Evolutionary conservation across 306 rosid species (phyloP).

Genomic region (Glycyrrhiza uralensis): DNA sequence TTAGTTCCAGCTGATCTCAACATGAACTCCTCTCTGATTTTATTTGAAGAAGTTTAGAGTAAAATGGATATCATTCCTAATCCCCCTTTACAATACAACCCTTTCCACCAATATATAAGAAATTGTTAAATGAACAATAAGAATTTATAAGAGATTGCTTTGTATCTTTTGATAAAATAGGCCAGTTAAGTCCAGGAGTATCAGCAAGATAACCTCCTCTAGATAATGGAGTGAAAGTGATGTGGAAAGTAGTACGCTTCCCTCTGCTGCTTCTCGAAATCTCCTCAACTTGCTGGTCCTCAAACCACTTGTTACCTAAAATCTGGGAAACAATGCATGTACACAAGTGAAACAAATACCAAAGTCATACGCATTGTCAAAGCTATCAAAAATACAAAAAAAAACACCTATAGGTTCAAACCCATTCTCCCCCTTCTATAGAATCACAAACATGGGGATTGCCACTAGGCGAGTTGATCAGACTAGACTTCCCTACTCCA

Average conservation of each 20-base stretch:
- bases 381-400: too few species aligned
- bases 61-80: slow-evolving; percentile 89
- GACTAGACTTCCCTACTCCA: too few species aligned
- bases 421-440: too few species aligned
- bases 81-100: slow-evolving; percentile 74
- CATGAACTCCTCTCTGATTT: slow-evolving; percentile 87
- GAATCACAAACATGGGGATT: too few species aligned
- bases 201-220: slow-evolving; percentile 95
- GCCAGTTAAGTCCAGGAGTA: slow-evolving; percentile 96
- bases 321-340: too few species aligned
- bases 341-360: slow-evolving; percentile 10
- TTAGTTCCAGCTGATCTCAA: slow-evolving; percentile 91
- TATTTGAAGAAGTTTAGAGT: slow-evolving; percentile 89
- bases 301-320: too few species aligned
- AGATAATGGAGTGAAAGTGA: slow-evolving; percentile 85
- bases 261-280: slow-evolving; percentile 98
- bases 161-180: slow-evolving; percentile 85
- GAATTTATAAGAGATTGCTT: slow-evolving; percentile 74
- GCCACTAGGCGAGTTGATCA: too few species aligned
- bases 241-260: slow-evolving; percentile 90
- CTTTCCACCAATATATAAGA: slow-evolving; percentile 91
- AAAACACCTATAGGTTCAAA: too few species aligned
- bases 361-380: too few species aligned
- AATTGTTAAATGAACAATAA: slow-evolving; percentile 76
- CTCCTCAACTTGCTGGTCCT: too few species aligned